A percentile compares a stretch with the other conserved stretches of the same genome.
Conservation (phyloP, 768 basidiomycete genomes). For the Rubroboletus satanas region DNA sequence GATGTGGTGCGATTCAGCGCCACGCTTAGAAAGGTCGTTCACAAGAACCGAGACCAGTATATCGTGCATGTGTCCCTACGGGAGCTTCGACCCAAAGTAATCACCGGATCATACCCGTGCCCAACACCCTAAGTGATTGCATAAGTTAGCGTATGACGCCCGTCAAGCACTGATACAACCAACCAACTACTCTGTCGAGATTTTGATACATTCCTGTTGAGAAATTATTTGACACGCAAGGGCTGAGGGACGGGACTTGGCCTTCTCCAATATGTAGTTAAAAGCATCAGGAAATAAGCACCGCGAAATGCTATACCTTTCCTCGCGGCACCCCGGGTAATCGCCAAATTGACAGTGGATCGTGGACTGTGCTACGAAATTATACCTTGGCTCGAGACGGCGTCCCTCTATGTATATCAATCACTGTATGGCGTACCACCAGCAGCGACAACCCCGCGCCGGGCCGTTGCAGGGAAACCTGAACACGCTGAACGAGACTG, state of each 20-base stretch:
- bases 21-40: not conserved
- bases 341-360: not conserved
- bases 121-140: not conserved
- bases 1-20: not conserved
- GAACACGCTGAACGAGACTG: too few species aligned
- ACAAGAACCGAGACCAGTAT: not conserved
- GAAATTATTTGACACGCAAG: not conserved
- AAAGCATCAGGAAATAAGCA: not conserved
- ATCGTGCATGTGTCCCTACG: not conserved
- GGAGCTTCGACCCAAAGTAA: not conserved
- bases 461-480: too few species aligned
- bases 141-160: not conserved
- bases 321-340: not conserved
- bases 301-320: not conserved
- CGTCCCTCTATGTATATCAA: too few species aligned
- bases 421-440: too few species aligned
- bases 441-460: not conserved
- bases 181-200: not conserved
- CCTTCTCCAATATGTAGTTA: not conserved
- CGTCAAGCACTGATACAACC: too few species aligned
- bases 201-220: not conserved
- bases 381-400: too few species aligned
- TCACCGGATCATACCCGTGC: not conserved
- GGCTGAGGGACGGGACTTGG: not conserved
- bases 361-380: not conserved